Evolutionary conservation across 1,284 basidiomycete species (phyloP).

Genomic region (Peniophora sp.): DNA sequence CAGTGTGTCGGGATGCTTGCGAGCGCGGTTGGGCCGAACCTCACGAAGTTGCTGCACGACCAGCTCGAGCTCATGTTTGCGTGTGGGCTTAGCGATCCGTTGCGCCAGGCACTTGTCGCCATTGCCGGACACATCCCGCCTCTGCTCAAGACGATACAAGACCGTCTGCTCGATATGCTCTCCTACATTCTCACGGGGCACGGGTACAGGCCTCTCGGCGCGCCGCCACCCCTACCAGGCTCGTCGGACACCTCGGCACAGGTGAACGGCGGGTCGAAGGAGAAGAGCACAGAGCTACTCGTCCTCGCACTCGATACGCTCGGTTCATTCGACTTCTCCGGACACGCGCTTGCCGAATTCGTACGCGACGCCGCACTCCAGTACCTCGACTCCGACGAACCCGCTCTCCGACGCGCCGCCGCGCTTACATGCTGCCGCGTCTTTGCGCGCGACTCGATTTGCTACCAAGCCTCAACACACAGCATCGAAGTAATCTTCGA

Average conservation of each 20-base stretch:
- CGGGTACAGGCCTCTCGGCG: constrained; percentile 80
- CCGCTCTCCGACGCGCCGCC: constrained; percentile 86
- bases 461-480: constrained; percentile 93
- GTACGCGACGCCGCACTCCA: constrained; percentile 89
- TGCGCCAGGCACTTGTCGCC: constrained; percentile 80
- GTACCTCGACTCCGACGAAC: constrained; percentile 89
- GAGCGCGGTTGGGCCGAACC: constrained; percentile 89
- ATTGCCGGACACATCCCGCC: constrained; percentile 90
- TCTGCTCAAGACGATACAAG: constrained; percentile 88
- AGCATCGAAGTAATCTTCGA: constrained; percentile 98
- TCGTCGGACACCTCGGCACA: constrained; percentile 15
- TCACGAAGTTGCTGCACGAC: constrained; percentile 94
- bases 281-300: constrained; percentile 70
- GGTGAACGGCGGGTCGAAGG: constrained; percentile 30
- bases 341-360: constrained; percentile 94
- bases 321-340: constrained; percentile 92
- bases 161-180: constrained; percentile 80
- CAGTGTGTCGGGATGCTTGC: constrained; percentile 97
- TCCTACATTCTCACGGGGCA: constrained; percentile 78
- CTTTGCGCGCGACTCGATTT: constrained; percentile 94
- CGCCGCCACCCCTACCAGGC: constrained; percentile 47
- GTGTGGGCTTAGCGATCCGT: constrained; percentile 86
- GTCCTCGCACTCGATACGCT: constrained; percentile 85
- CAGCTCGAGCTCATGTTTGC: constrained; percentile 96
- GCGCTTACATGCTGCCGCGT: constrained; percentile 89